Conservation (phyloP, 768 basidiomycete genomes). For the Gyrodon lividus region DNA sequence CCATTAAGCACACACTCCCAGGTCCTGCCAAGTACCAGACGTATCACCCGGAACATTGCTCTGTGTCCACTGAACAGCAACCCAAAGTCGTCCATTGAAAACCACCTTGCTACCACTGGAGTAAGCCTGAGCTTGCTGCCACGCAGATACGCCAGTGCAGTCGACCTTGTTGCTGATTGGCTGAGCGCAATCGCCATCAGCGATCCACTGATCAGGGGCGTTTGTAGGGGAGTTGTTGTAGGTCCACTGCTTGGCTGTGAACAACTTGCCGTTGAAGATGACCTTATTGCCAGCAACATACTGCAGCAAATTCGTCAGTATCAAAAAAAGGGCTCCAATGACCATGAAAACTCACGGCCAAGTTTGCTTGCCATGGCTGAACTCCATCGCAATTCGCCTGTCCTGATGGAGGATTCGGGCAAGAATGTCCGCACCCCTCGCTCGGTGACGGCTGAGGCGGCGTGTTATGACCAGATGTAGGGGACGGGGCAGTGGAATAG, state of each 20-base stretch:
- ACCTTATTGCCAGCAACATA: constrained; percentile 22
- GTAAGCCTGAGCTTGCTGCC: constrained; percentile 20
- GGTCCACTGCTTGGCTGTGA: constrained; percentile 26
- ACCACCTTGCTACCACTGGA: constrained; percentile 14
- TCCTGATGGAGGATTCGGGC: not conserved
- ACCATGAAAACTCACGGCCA: constrained; percentile 14
- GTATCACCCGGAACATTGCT: constrained; percentile 24
- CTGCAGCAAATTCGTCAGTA: constrained; percentile 11
- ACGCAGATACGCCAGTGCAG: constrained; percentile 20
- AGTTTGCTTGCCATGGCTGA: constrained; percentile 23
- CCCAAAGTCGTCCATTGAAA: constrained; percentile 19
- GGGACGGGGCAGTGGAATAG: too few relatives aligned
- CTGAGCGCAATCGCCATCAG: constrained; percentile 10
- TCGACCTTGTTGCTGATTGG: constrained; percentile 24
- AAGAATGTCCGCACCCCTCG: too few relatives aligned
- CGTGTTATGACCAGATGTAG: not conserved
- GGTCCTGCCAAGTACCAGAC: constrained; percentile 27
- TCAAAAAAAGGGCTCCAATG: accelerated
- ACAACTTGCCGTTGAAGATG: constrained; percentile 23
- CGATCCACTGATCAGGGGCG: constrained; percentile 19
- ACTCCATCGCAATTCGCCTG: constrained; percentile 8
- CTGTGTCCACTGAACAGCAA: constrained; percentile 22
- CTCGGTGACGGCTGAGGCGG: not conserved
- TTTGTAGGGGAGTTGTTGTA: constrained; percentile 18
- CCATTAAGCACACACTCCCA: constrained; percentile 20